Base-by-base conservation (phyloP, 129 eudicot species). In the Mikania micrantha region DNA sequence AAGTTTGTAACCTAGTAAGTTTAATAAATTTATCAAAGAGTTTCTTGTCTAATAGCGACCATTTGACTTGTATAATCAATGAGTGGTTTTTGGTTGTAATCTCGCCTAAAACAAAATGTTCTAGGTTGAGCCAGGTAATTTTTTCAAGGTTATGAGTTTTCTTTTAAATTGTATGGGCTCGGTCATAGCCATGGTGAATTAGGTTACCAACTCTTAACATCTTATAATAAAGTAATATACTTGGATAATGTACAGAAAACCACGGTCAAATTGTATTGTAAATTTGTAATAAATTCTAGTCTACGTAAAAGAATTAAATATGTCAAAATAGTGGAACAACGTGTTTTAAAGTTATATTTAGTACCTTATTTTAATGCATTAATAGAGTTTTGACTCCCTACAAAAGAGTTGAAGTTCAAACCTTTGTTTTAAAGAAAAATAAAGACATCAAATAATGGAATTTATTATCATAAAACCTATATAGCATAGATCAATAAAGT, bases 341-440 rank as follows among this genome's bases (percentile, higher is more conserved):
- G 21, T 36, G 31, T 28, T 29, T 66, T 40, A 25, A 66, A 49
- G 4, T 48, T 67, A 34, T 50, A 38, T 32, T 22, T 68, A 36
- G 32, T 47, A 47, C 60, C 28, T 47, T 20, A 66, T 11, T 31
- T 68, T 68, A 68, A 68, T 50, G 73, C 73, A 49, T 32, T 50
- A 15, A 67, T 67, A 67, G n/a, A 68, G 45, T 32, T 32, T 50
- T 50, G 73, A 68, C 63, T 50, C 21, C 49, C 44, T 32, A 49
- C 62, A 60, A 19, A 49, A 48, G 17, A 67, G 62, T 28, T 34
- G 47, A 67, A 49, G 48, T 67, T 67, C 62, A 67, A 67, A 67
- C 48, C 49, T 31, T 32, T 6, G 73, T 40, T 40, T 40, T 40
- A 40, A 40, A 31, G 35, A 31, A 31, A 31, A 31, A 31, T 31